phyloP scores from a whole-genome alignment of 148 eudicot genomes.

The Drosera capensis region DNA sequence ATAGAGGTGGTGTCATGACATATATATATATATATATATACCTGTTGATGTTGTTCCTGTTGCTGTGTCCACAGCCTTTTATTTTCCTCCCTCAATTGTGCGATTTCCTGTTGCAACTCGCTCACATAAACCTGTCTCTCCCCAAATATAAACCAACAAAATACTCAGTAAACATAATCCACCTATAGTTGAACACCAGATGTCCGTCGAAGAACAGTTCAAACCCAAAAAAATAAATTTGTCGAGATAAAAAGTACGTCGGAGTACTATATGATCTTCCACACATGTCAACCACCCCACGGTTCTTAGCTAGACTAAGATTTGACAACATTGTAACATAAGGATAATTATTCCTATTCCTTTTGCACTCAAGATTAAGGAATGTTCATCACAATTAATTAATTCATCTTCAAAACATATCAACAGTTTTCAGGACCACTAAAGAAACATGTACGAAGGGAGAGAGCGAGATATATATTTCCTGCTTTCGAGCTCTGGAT shows the following conservation, averaged over 20 bases:
- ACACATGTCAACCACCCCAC: too few species aligned
- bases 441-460: neutral
- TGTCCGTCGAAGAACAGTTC: too few species aligned
- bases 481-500: constrained; percentile 4
- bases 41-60: constrained; percentile 7
- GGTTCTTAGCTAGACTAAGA: too few species aligned
- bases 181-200: neutral
- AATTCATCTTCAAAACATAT: neutral
- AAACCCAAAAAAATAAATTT: too few species aligned
- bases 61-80: constrained; percentile 29
- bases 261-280: too few species aligned
- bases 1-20: neutral
- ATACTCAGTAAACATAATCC: neutral
- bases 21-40: neutral
- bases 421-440: neutral
- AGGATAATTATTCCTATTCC: too few species aligned
- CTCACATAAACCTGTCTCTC: constrained; percentile 41
- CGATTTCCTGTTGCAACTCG: constrained; percentile 37
- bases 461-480: neutral
- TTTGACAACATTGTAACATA: too few species aligned
- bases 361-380: neutral
- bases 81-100: constrained; percentile 28
- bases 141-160: neutral
- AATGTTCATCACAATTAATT: neutral
- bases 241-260: too few species aligned